Percentiles rank a stretch among this genome's conserved stretches.
These are phyloP conservation scores for Aspergillus nidulans DNA, from an alignment of 495 filamentous ascomycete species.

Conservation along the genomic window DNA sequence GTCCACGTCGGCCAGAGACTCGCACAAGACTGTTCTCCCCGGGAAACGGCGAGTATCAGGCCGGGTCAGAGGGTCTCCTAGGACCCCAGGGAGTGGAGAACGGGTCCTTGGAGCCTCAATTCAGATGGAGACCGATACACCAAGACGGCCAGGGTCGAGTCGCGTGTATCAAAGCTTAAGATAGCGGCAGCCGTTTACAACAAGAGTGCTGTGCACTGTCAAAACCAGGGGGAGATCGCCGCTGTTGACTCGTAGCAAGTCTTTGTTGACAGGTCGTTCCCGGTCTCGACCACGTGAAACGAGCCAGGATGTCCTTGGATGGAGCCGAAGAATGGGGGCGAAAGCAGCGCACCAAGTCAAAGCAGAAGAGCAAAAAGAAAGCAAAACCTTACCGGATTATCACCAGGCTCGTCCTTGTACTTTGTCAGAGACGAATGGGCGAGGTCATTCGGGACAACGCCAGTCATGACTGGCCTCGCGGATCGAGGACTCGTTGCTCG, in stretches of 20 bases:
- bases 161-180: neutral
- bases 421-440: conserved; percentile 33
- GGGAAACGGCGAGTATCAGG: neutral
- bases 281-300: conserved; percentile 6
- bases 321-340: conserved; percentile 3
- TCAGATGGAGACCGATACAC: conserved; percentile 3
- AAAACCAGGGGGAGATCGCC: neutral
- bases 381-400: conserved; percentile 37
- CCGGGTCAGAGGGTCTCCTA: conserved; percentile 1
- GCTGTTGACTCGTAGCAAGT: neutral
- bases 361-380: conserved; percentile 12
- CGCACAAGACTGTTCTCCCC: conserved; percentile 1
- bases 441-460: conserved; percentile 47
- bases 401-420: conserved; percentile 41
- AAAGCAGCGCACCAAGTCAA: neutral
- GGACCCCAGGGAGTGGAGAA: neutral
- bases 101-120: conserved; percentile 5
- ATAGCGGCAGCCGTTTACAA: neutral
- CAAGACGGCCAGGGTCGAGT: neutral
- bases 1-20: conserved; percentile 1
- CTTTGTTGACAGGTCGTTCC: conserved; percentile 3
- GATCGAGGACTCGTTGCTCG: conserved; percentile 5
- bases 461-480: conserved; percentile 37
- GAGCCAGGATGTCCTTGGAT: conserved; percentile 14
- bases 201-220: neutral